phyloP scores from a whole-genome alignment of 2,329 filamentous ascomycete species.

The Ophiostoma montium region DNA sequence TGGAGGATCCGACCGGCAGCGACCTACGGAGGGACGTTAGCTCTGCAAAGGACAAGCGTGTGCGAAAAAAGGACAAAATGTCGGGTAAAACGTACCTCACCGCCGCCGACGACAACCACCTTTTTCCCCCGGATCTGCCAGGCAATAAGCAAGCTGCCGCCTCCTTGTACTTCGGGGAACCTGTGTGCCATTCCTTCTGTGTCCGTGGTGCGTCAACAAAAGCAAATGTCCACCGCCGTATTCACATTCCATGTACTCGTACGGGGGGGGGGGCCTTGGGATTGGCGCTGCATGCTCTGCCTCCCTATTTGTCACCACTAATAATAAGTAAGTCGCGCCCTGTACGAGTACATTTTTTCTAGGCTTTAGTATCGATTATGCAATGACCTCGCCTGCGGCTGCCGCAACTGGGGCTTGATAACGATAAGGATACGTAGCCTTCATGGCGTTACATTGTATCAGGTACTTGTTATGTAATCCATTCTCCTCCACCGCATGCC shows the following conservation, averaged over 20 bases:
- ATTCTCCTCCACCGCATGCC: no score
- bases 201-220: not conserved
- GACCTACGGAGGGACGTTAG: constrained; percentile 47
- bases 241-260: not conserved
- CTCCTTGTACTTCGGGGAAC: constrained; percentile 74
- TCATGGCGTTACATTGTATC: no score
- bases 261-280: not conserved
- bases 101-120: constrained; percentile 86
- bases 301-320: not conserved
- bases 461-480: no score
- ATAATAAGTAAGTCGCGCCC: no score
- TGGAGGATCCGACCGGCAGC: constrained; percentile 89
- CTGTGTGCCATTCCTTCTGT: constrained; percentile 19
- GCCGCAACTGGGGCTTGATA: no score
- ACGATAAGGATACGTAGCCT: no score
- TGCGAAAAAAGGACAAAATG: not conserved
- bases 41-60: constrained; percentile 1
- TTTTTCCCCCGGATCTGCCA: constrained; percentile 88
- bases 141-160: constrained; percentile 84
- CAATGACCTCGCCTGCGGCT: no score
- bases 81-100: constrained; percentile 56
- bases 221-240: not conserved
- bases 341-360: not conserved
- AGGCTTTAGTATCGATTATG: not conserved
- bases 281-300: not conserved